Conservation (phyloP, 306 rosid species). For the Abrus pulchellus region DNA sequence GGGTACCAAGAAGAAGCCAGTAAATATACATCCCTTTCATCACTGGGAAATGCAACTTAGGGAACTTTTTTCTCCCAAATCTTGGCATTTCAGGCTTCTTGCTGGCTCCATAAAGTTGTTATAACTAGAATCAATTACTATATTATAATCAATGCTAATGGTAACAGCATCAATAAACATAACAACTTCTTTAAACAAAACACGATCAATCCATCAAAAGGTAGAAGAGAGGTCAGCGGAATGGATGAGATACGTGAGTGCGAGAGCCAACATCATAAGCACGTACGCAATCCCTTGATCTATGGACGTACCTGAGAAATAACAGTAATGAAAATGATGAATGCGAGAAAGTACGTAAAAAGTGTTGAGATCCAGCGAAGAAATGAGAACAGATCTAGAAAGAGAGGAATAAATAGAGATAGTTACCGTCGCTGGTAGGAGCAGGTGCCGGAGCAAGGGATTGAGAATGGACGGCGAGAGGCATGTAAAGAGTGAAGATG, state of each 20-base stretch:
- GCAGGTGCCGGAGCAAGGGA: constrained; percentile 64
- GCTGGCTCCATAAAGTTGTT: not conserved
- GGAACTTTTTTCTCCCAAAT: not conserved
- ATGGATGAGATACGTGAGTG: constrained; percentile 67
- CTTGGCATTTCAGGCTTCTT: not conserved
- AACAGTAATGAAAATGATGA: no score
- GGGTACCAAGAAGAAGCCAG: not conserved
- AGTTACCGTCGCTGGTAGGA: constrained; percentile 71
- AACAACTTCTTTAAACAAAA: not conserved
- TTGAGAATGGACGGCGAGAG: constrained; percentile 57
- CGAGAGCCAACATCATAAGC: constrained; percentile 66
- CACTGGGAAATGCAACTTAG: not conserved
- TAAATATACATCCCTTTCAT: not conserved
- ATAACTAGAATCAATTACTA: not conserved
- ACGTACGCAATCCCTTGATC: constrained; percentile 76
- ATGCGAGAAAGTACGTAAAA: not conserved
- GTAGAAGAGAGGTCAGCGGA: constrained; percentile 50
- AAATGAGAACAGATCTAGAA: constrained; percentile 5
- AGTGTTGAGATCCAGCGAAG: not conserved
- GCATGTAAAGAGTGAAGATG: constrained; percentile 54
- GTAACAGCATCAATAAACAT: not conserved
- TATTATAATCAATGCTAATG: not conserved
- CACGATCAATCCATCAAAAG: constrained; percentile 28
- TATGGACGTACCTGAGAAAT: constrained; percentile 58
- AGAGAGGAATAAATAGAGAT: not conserved